Evolutionary conservation across 768 basidiomycete genomes (phyloP).

Genomic region (Daedaleopsis sinensis): DNA sequence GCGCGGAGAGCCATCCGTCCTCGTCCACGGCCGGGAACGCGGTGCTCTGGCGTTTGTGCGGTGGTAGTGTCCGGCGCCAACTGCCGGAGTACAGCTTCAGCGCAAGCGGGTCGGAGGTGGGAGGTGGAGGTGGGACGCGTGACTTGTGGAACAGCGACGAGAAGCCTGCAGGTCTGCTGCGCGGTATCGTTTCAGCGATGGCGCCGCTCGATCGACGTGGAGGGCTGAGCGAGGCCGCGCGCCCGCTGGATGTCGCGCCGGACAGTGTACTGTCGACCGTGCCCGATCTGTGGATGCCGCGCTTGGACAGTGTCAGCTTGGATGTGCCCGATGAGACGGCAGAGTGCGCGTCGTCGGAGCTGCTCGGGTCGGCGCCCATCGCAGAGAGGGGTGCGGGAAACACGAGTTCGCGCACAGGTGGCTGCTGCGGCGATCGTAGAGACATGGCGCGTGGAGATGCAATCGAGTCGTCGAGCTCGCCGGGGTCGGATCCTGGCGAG

Average conservation of each 20-base stretch:
- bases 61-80: constrained; percentile 43
- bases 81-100: constrained; percentile 48
- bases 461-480: constrained; percentile 46
- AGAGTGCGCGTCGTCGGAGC: constrained; percentile 3
- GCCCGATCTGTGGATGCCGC: constrained; percentile 11
- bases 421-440: constrained; percentile 28
- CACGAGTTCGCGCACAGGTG: constrained; percentile 55
- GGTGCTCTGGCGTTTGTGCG: not conserved
- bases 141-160: constrained; percentile 44
- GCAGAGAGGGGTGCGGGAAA: constrained; percentile 79
- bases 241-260: not conserved
- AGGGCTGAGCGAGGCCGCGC: constrained; percentile 16
- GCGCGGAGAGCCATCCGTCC: constrained; percentile 30
- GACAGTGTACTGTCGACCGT: constrained; percentile 10
- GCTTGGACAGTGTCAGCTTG: not conserved
- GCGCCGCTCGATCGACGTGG: constrained; percentile 1
- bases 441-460: constrained; percentile 14
- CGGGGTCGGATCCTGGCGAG: constrained; percentile 39
- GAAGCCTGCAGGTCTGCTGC: constrained; percentile 14
- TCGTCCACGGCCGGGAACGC: constrained; percentile 9
- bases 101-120: constrained; percentile 46
- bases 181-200: constrained; percentile 11
- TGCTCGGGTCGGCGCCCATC: constrained; percentile 13
- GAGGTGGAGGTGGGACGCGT: constrained; percentile 45
- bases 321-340: not conserved